Percentiles rank a stretch among this genome's conserved stretches.
phyloP scores from a whole-genome alignment of 805 yeast genomes.

The Lipomyces japonicus region DNA sequence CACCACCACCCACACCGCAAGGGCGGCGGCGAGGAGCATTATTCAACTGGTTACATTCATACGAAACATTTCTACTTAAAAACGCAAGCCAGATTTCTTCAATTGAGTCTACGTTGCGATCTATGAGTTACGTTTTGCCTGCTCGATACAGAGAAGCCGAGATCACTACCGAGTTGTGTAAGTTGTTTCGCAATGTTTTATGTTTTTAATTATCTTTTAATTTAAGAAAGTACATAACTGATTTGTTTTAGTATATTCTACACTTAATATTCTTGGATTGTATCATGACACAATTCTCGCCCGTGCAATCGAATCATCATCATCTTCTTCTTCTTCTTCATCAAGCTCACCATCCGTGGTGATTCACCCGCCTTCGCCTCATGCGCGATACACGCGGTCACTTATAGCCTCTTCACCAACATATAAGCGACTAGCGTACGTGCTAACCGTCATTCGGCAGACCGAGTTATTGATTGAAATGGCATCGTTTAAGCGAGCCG shows the following conservation, averaged over 20 bases:
- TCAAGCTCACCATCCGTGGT: slow-evolving; percentile 4
- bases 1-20: too few relatives aligned
- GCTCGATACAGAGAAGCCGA: slow-evolving; percentile 42
- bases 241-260: slow-evolving; percentile 30
- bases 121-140: slow-evolving; percentile 39
- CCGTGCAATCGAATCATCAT: slow-evolving; percentile 30
- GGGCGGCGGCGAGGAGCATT: too few relatives aligned
- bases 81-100: slow-evolving; percentile 40
- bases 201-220: too few relatives aligned
- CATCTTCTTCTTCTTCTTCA: slow-evolving; percentile 7
- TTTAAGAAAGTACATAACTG: background rate
- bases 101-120: slow-evolving; percentile 38
- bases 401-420: slow-evolving; percentile 21
- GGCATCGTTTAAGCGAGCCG: slow-evolving; percentile 34
- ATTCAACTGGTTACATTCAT: slow-evolving; percentile 34
- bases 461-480: slow-evolving; percentile 41
- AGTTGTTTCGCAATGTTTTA: slow-evolving; percentile 10
- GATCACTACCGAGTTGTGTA: slow-evolving; percentile 38
- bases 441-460: slow-evolving; percentile 35
- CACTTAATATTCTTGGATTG: slow-evolving; percentile 37
- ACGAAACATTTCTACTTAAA: slow-evolving; percentile 38
- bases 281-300: slow-evolving; percentile 41
- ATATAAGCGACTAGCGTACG: slow-evolving; percentile 35
- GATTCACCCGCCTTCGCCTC: slow-evolving; percentile 28
- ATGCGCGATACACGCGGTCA: slow-evolving; percentile 35